A percentile compares a stretch with the other conserved stretches of the same genome.
Evolutionary conservation across 2,329 filamentous ascomycete genomes (phyloP).

Genomic region (Fusarium zealandicum): DNA sequence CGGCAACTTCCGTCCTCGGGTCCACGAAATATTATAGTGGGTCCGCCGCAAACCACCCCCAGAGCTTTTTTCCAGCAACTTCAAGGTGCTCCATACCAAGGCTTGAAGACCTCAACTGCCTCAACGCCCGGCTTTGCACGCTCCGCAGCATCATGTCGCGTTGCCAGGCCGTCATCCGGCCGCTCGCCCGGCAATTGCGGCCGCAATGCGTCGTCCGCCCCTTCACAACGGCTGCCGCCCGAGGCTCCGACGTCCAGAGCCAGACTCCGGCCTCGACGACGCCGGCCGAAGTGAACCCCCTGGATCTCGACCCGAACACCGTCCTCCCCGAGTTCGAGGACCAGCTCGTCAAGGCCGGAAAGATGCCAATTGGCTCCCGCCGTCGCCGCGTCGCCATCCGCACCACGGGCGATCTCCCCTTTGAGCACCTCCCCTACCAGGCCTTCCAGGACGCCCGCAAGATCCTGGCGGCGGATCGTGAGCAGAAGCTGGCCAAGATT

Average conservation of each 20-base stretch:
- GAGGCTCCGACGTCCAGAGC: slow-evolving; percentile 42
- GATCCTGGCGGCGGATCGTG: slow-evolving; percentile 78
- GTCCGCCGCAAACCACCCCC: slow-evolving; percentile 25
- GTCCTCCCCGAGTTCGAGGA: slow-evolving; percentile 63
- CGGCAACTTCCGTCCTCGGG: slow-evolving; percentile 41
- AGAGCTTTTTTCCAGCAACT: slow-evolving; percentile 42
- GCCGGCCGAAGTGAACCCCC: slow-evolving; percentile 41
- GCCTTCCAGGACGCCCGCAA: slow-evolving; percentile 96
- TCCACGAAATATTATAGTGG: slow-evolving; percentile 42
- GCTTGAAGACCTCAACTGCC: slow-evolving; percentile 19
- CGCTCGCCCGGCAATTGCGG: slow-evolving; percentile 62
- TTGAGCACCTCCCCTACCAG: slow-evolving; percentile 95
- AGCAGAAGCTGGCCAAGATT: slow-evolving; percentile 81
- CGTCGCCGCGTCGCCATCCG: slow-evolving; percentile 79
- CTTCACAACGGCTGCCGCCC: slow-evolving; percentile 46
- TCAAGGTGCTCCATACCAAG: slow-evolving; percentile 5
- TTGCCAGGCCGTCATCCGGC: slow-evolving; percentile 65
- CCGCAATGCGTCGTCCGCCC: slow-evolving; percentile 49
- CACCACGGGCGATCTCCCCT: slow-evolving; percentile 73
- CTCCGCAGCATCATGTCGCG: slow-evolving; percentile 58
- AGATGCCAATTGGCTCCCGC: slow-evolving; percentile 81
- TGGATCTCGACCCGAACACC: slow-evolving; percentile 70
- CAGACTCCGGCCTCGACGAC: slow-evolving; percentile 15
- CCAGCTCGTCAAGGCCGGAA: slow-evolving; percentile 74
- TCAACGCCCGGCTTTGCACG: slow-evolving; percentile 18